Evolutionary conservation across 345 rosid species (phyloP).

Genomic region (Toxicodendron radicans): DNA sequence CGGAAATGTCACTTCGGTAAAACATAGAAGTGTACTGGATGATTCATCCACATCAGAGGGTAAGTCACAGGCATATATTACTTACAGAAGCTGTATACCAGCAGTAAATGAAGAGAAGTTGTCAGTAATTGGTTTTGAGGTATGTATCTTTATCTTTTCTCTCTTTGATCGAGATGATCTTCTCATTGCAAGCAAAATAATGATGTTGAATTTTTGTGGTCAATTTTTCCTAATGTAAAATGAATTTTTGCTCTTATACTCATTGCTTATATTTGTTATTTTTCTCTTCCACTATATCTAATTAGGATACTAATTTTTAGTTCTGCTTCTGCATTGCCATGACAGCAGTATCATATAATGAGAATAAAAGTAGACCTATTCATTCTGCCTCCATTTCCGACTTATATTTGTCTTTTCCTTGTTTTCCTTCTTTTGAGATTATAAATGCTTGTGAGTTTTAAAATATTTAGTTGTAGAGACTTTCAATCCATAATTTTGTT

Average conservation of each 20-base stretch:
- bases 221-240: not conserved
- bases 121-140: slow-evolving; percentile 90
- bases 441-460: not conserved
- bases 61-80: slow-evolving; percentile 55
- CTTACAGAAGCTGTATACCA: slow-evolving; percentile 86
- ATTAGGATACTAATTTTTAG: too few relatives aligned
- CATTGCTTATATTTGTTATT: not conserved
- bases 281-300: not conserved
- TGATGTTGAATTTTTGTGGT: not conserved
- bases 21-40: slow-evolving; percentile 48
- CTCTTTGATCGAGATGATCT: slow-evolving; percentile 10
- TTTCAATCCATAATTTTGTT: too few relatives aligned
- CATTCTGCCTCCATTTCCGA: not conserved
- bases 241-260: not conserved
- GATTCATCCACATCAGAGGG: slow-evolving; percentile 37
- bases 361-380: not conserved
- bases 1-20: slow-evolving; percentile 17
- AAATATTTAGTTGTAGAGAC: not conserved
- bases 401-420: not conserved
- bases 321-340: not conserved
- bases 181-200: not conserved
- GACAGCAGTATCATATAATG: not conserved
- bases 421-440: not conserved
- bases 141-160: slow-evolving; percentile 22
- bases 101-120: slow-evolving; percentile 65